These are phyloP conservation scores for Terfezia claveryi DNA, from an alignment of 495 filamentous ascomycete species.

Conservation along the genomic window DNA sequence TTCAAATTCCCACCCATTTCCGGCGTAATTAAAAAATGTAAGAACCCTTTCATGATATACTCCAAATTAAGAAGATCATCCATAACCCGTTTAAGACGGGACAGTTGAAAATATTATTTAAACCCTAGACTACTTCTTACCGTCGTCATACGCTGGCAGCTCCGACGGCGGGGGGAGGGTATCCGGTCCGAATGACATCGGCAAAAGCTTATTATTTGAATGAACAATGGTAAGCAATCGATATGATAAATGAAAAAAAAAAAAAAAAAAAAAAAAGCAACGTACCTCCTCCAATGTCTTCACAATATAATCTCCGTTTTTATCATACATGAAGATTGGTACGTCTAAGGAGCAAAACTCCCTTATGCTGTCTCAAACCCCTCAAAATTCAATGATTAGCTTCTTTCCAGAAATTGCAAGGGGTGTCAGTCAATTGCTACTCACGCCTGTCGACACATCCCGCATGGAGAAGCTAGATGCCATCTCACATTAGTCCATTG, in stretches of 20 bases:
- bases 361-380: slow-evolving; percentile 27
- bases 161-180: slow-evolving; percentile 23
- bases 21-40: no score
- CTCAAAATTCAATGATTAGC: neutral
- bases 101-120: no score
- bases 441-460: slow-evolving; percentile 44
- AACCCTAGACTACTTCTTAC: no score
- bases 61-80: no score
- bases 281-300: slow-evolving; percentile 51
- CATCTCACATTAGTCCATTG: no score
- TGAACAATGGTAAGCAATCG: neutral
- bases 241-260: neutral
- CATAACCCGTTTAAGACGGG: no score
- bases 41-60: no score
- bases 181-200: slow-evolving; percentile 51
- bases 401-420: neutral
- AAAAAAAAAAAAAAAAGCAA: slow-evolving; percentile 14
- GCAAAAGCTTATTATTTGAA: slow-evolving; percentile 35
- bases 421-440: slow-evolving; percentile 9
- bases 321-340: slow-evolving; percentile 86
- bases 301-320: slow-evolving; percentile 42
- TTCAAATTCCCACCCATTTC: no score
- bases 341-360: slow-evolving; percentile 47
- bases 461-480: slow-evolving; percentile 38
- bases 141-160: neutral